Conservation (phyloP, 768 basidiomycete species). For the Mycena sanguinolenta region DNA sequence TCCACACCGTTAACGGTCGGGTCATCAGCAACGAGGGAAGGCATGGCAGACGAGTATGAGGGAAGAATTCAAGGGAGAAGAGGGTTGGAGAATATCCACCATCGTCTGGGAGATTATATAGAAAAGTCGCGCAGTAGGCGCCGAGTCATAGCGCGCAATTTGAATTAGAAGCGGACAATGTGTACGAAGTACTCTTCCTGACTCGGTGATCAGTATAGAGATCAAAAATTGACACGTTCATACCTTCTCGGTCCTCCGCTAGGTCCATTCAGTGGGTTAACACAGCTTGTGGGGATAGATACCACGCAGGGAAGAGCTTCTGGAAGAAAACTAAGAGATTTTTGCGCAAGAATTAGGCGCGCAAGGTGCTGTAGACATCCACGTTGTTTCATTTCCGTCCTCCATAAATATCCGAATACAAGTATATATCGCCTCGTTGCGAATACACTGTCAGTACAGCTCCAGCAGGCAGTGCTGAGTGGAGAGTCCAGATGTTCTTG, state of each 20-base stretch:
- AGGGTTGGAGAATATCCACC: conserved; percentile 6
- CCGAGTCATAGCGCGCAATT: conserved; percentile 19
- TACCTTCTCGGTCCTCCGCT: background rate
- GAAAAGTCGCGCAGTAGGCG: background rate
- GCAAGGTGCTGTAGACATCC: no score
- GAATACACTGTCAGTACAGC: no score
- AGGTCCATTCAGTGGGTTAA: background rate
- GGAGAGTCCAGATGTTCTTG: no score
- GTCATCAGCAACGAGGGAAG: conserved; percentile 6
- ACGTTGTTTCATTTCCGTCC: no score
- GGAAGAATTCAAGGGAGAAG: background rate
- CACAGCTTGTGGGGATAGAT: background rate
- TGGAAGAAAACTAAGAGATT: no score
- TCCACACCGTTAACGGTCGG: conserved; percentile 14
- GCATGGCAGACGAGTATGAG: background rate
- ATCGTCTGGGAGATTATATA: conserved; percentile 11
- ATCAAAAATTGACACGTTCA: background rate
- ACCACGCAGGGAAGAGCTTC: no score
- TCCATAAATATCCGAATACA: no score
- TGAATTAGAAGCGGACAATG: conserved; percentile 4
- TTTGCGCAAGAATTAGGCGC: no score
- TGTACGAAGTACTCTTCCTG: background rate
- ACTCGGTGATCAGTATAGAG: background rate
- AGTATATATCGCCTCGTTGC: no score
- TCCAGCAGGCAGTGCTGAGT: no score